These are phyloP conservation scores for Candida endomychidarum DNA, from an alignment of 805 yeast genomes.

Conservation along the genomic window DNA sequence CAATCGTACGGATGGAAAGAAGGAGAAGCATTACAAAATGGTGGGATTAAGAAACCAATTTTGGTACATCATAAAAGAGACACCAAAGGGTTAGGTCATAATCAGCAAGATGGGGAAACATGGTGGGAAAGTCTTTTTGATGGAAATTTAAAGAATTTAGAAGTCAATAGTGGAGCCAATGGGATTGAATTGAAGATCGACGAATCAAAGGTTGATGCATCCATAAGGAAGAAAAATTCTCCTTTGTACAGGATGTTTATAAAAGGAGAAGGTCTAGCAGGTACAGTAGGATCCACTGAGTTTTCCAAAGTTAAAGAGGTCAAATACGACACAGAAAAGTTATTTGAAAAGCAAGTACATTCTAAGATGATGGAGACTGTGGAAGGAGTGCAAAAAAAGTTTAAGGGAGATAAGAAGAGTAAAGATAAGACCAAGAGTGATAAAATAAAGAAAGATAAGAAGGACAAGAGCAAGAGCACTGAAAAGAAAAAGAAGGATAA, in stretches of 20 bases:
- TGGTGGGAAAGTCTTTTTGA: slow-evolving; percentile 99
- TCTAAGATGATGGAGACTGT: background rate
- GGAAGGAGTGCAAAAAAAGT: slow-evolving; percentile 23
- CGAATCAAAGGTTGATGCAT: slow-evolving; percentile 44
- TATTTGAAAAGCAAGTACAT: slow-evolving; percentile 15
- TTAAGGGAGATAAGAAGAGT: slow-evolving; percentile 23
- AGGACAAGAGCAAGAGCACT: slow-evolving; percentile 19
- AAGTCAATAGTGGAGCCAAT: slow-evolving; percentile 42
- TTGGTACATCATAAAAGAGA: slow-evolving; percentile 89
- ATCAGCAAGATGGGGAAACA: slow-evolving; percentile 66
- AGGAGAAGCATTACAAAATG: slow-evolving; percentile 79
- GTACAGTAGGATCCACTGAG: slow-evolving; percentile 54
- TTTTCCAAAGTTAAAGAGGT: slow-evolving; percentile 13
- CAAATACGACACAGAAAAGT: slow-evolving; percentile 14
- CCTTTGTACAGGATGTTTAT: slow-evolving; percentile 87
- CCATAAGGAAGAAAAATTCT: slow-evolving; percentile 52
- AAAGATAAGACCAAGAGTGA: slow-evolving; percentile 16
- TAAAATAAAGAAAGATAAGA: slow-evolving; percentile 12
- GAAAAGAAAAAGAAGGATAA: slow-evolving; percentile 18
- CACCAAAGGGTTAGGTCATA: slow-evolving; percentile 86
- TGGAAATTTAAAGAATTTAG: slow-evolving; percentile 81
- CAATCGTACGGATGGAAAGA: slow-evolving; percentile 86
- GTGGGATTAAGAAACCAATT: slow-evolving; percentile 82
- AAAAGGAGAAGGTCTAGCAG: slow-evolving; percentile 79
- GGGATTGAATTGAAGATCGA: slow-evolving; percentile 57